Conservation (phyloP, 2,329 filamentous ascomycete genomes). For the Fusarium irregulare region DNA sequence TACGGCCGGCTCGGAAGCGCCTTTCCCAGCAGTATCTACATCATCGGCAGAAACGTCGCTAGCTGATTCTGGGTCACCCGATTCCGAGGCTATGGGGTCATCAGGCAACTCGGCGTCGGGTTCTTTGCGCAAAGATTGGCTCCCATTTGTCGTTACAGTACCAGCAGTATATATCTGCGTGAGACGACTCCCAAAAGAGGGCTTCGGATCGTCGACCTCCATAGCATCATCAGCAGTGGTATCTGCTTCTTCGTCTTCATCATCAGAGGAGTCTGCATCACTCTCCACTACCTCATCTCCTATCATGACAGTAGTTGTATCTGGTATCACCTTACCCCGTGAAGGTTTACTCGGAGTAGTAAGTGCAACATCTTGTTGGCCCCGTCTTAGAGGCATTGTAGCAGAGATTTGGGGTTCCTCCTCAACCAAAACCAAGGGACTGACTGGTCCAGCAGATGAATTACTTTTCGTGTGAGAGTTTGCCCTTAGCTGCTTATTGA, state of each 20-base stretch:
- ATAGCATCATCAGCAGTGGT: not conserved
- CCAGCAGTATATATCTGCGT: slow-evolving; percentile 39
- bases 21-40: not conserved
- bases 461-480: not conserved
- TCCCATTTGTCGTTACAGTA: not conserved
- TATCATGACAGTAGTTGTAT: slow-evolving; percentile 38
- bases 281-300: slow-evolving; percentile 30
- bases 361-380: not conserved
- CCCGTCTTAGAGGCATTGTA: slow-evolving; percentile 16
- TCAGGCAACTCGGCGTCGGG: slow-evolving; percentile 23
- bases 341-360: slow-evolving; percentile 6
- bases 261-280: not conserved
- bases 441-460: not conserved
- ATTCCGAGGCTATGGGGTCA: not conserved
- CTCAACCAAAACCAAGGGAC: not conserved
- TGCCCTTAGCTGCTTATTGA: slow-evolving; percentile 51
- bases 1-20: not conserved
- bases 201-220: slow-evolving; percentile 13
- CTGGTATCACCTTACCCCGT: slow-evolving; percentile 6
- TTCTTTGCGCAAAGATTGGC: slow-evolving; percentile 15
- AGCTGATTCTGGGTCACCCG: not conserved
- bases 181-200: slow-evolving; percentile 36
- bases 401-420: slow-evolving; percentile 38
- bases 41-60: not conserved
- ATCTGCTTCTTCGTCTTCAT: not conserved